Evolutionary conservation across 1,139 yeast genomes (phyloP).

Genomic region (Kazachstania sp.): DNA sequence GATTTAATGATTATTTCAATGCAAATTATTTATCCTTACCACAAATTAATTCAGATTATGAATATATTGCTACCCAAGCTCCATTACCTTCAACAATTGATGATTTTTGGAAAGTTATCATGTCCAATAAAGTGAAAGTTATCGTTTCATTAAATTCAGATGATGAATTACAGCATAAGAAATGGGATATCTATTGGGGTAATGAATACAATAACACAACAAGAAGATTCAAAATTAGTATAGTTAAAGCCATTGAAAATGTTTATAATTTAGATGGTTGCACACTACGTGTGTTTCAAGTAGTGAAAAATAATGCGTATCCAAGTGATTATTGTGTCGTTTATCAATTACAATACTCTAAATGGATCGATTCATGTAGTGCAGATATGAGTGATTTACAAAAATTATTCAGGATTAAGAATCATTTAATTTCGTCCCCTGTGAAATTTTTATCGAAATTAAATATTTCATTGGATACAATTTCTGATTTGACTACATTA

Average conservation of each 20-base stretch:
- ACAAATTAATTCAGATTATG: constrained; percentile 30
- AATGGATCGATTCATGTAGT: constrained; percentile 80
- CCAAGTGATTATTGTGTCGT: constrained; percentile 33
- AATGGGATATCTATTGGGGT: constrained; percentile 53
- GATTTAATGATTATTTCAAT: constrained; percentile 46
- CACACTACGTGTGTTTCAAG: constrained; percentile 29
- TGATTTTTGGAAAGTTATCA: constrained; percentile 74
- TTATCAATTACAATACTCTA: constrained; percentile 59
- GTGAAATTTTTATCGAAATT: constrained; percentile 14
- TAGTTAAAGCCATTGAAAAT: constrained; percentile 26
- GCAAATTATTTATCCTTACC: constrained; percentile 47
- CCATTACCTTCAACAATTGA: constrained; percentile 68
- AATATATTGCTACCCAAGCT: constrained; percentile 79
- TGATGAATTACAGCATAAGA: constrained; percentile 43
- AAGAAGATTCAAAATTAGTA: constrained; percentile 19
- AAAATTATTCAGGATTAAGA: constrained; percentile 44
- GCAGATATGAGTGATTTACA: constrained; percentile 49
- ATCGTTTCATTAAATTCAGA: constrained; percentile 63
- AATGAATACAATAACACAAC: constrained; percentile 19
- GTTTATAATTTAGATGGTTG: constrained; percentile 29
- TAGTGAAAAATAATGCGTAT: constrained; percentile 18
- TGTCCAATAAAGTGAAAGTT: constrained; percentile 51
- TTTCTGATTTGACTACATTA: neutral
- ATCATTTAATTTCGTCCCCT: constrained; percentile 28
- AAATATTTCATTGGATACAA: neutral